phyloP scores from a whole-genome alignment of 2,329 filamentous ascomycete genomes.

The Stromatinia cepivora region DNA sequence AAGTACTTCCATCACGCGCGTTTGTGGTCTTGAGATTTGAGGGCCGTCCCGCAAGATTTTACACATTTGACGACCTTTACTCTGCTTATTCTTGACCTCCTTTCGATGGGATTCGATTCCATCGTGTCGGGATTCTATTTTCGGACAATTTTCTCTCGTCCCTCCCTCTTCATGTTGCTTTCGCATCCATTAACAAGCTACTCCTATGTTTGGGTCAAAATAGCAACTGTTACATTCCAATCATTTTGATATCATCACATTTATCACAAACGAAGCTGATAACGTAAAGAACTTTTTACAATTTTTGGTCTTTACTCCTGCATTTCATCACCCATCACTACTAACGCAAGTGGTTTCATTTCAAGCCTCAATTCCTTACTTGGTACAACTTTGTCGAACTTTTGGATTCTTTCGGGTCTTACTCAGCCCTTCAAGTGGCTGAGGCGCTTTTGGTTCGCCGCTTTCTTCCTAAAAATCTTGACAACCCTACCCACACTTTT shows the following conservation, averaged over 20 bases:
- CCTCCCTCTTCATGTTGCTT: neutral
- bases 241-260: conserved; percentile 1
- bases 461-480: neutral
- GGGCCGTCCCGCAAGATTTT: conserved; percentile 17
- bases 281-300: neutral
- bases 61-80: neutral
- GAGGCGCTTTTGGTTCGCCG: conserved; percentile 21
- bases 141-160: neutral
- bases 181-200: neutral
- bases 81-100: conserved; percentile 8
- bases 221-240: conserved; percentile 20
- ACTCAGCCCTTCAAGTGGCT: conserved; percentile 22
- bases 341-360: neutral
- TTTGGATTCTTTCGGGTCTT: conserved; percentile 11
- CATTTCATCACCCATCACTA: neutral
- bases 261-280: conserved; percentile 16
- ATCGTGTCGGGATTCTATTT: conserved; percentile 21
- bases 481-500: conserved; percentile 10
- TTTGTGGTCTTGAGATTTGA: conserved; percentile 16
- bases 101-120: conserved; percentile 8
- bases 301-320: neutral
- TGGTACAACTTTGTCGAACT: neutral
- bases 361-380: conserved; percentile 12
- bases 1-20: conserved; percentile 10
- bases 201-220: neutral